These are phyloP conservation scores for Hibiscus tridactylites DNA, from an alignment of 345 rosid genomes.

Conservation along the genomic window DNA sequence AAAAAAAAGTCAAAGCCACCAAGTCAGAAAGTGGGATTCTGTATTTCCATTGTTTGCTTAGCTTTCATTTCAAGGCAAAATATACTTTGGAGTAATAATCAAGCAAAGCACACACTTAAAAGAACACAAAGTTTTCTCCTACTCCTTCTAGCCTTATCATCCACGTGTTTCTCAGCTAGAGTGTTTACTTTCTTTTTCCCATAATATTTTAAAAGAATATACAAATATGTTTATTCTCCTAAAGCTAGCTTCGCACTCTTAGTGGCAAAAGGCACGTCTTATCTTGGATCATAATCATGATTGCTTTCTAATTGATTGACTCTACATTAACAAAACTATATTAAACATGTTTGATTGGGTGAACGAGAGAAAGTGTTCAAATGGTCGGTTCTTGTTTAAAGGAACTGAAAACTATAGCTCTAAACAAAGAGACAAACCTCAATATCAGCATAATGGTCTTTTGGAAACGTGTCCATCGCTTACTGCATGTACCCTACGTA, in stretches of 20 bases:
- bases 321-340: neutral
- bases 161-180: neutral
- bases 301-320: neutral
- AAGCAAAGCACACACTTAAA: neutral
- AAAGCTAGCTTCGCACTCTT: neutral
- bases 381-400: neutral
- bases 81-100: neutral
- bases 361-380: neutral
- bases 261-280: constrained; percentile 8
- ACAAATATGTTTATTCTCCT: neutral
- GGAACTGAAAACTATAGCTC: neutral
- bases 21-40: neutral
- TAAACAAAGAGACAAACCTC: constrained; percentile 1
- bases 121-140: neutral
- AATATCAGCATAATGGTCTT: neutral
- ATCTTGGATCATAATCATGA: neutral
- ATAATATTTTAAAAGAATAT: too few species aligned
- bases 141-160: neutral
- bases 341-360: neutral
- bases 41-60: neutral
- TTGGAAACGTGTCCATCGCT: neutral
- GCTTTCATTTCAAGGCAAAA: neutral
- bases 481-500: neutral
- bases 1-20: neutral
- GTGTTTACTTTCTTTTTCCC: neutral